These are phyloP conservation scores for Rubus idaeus DNA, from an alignment of 306 rosid genomes.

Conservation along the genomic window DNA sequence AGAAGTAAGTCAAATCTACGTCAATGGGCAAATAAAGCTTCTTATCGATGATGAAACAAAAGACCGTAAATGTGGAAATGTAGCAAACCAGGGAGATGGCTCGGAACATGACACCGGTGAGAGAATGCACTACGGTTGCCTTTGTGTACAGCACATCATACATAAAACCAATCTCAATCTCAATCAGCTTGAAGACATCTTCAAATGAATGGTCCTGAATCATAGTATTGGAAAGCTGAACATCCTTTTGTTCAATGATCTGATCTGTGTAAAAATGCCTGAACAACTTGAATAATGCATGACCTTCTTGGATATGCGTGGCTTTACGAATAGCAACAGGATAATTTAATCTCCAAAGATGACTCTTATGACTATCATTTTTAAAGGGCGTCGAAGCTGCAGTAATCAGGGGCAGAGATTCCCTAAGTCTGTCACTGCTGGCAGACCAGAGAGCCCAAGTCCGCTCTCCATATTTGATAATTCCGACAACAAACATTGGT, in stretches of 20 bases:
- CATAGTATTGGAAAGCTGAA: constrained; percentile 40
- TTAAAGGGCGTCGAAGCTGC: background rate
- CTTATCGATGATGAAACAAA: constrained; percentile 20
- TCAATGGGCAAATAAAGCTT: background rate
- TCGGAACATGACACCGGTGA: constrained; percentile 51
- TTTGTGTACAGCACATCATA: constrained; percentile 73
- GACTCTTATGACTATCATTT: background rate
- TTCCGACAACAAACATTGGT: constrained; percentile 34
- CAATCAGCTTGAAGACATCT: constrained; percentile 53
- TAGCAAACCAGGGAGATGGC: constrained; percentile 37
- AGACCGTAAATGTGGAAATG: constrained; percentile 37
- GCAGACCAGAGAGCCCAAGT: constrained; percentile 65
- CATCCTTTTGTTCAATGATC: constrained; percentile 38
- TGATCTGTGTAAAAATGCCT: constrained; percentile 1
- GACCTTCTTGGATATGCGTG: background rate
- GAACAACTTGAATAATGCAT: background rate
- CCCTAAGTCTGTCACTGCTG: constrained; percentile 26
- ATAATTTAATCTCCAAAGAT: background rate
- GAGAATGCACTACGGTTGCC: constrained; percentile 52
- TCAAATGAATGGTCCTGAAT: constrained; percentile 33
- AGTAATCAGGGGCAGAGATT: constrained; percentile 33
- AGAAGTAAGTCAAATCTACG: constrained; percentile 32
- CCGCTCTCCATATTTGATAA: constrained; percentile 65
- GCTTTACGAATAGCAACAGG: background rate
- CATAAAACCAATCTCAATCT: constrained; percentile 59